Base-by-base conservation (phyloP, 2,329 filamentous ascomycete species). In the Pseudocercospora vitis region DNA sequence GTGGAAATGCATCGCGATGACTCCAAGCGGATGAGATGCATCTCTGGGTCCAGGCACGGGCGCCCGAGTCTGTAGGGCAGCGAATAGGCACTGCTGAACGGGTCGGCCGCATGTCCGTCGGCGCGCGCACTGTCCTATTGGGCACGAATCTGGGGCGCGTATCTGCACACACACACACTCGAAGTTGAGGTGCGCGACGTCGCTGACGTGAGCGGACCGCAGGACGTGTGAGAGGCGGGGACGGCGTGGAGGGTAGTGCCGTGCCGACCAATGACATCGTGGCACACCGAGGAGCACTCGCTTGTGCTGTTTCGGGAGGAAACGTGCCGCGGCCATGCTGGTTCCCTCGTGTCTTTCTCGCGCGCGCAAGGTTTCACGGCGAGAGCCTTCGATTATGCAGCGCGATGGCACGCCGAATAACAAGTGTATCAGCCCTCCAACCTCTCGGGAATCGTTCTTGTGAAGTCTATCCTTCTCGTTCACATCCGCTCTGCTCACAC, bases 141-240 rank as follows among this genome's bases (percentile, higher is more conserved):
- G 12, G 35, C 35, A 21, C 16, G 18, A 9, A 14, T 21, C 12
- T 24, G 40, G 14, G 24, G 42, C 42, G 42, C 42, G 42, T 29
- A 31, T 18, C 42, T 18, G 42, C 42, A 31, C 18, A 28, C 42
- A 29, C n/a, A n/a, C n/a, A 26, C 14, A 14, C n/a, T 18, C 31
- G 42, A 26, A n/a, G n/a, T n/a, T n/a, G 24, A n/a, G 14, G 23
- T n/a, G n/a, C n/a, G n/a, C n/a, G n/a, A n/a, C n/a, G 23, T 14
- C 24, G 42, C 42, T 46, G 42, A 46, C 42, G 42, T 46, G 42
- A 46, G 42, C n/a, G n/a, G n/a, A n/a, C n/a, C n/a, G n/a, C n/a
- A 29, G 26, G 26, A 29, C 6, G 26, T 29, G 26, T 11, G 35
- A 23, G 16, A 39, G 16, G 35, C 14, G 12, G 35, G 19, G 14